Base-by-base conservation (phyloP, 345 rosid genomes). In the Acer yangbiense region DNA sequence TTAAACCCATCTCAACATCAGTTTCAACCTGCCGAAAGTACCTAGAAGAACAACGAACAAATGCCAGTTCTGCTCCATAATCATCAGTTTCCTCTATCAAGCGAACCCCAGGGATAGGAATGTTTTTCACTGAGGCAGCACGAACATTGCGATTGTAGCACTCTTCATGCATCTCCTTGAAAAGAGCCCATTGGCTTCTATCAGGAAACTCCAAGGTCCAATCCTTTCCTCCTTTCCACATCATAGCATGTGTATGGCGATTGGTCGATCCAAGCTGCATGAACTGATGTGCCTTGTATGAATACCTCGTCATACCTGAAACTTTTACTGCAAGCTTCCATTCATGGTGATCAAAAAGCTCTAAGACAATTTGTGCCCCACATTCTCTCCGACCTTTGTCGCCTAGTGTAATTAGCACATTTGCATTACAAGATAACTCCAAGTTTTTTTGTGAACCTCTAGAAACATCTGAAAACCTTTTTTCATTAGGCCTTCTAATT, bases 221-320 rank as follows among this genome's bases (percentile, higher is more conserved):
- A 79, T 96, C 97, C 80, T 96, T 96, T 77, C 97, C 98, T 71
- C 94, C 99, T 88, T 92, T 94, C 99, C 99, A 96, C 95, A 94
- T 96, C 98, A 96, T 96, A 61, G 98, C 99, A 92, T 96, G 99
- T 2, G 97, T 94, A 67, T 70, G 91, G 80, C 97, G 86, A 79
- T 96, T 96, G 67, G 97, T 91, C 69, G 99, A 90, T 63, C 99
- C 98, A 87, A 94, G 93, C 86, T 91, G 97, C 83, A 94, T 82
- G 85, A 96, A 90, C 80, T 94, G 99, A 82, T 92, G 97, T n/a
- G 97, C 97, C 84, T 93, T 92, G 82, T 91, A 89, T 7, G 97
- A 88, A 73, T 83, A 91, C 81, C 81, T 91, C 66, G 88, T 91
- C 29, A 81, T 81, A 54, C 95, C 98, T 1, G 90, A 87, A 13